Evolutionary conservation across 2,329 filamentous ascomycete species (phyloP).

Genomic region (Celoporthe dispersa): DNA sequence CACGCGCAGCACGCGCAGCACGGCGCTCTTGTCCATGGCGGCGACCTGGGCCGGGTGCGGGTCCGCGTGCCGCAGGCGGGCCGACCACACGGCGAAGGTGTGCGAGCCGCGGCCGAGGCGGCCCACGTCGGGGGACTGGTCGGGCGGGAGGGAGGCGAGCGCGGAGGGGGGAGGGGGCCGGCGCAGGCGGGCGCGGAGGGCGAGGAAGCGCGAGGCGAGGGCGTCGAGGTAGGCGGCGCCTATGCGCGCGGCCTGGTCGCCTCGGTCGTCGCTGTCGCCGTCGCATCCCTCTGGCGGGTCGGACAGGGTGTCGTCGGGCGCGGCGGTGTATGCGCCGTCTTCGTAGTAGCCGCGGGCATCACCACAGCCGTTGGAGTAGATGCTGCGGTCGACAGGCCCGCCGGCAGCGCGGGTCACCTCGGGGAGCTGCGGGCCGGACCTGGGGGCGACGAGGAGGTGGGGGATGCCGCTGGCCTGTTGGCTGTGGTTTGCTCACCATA

Average conservation of each 20-base stretch:
- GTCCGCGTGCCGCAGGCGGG: constrained; percentile 55
- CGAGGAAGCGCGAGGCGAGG: constrained; percentile 66
- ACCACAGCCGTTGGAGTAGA: constrained; percentile 54
- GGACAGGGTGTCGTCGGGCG: constrained; percentile 39
- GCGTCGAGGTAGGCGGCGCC: constrained; percentile 70
- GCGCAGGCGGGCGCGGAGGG: constrained; percentile 67
- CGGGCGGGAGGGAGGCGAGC: constrained; percentile 51
- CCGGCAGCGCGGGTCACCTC: constrained; percentile 41
- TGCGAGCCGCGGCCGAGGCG: constrained; percentile 55
- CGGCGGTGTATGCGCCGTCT: constrained; percentile 79
- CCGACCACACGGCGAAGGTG: constrained; percentile 56
- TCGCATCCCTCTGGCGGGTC: constrained; percentile 13
- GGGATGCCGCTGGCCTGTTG: constrained; percentile 77
- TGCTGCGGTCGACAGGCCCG: constrained; percentile 43
- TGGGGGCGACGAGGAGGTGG: constrained; percentile 69
- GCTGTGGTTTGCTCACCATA: constrained; percentile 60
- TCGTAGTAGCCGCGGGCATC: constrained; percentile 70
- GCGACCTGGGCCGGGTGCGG: constrained; percentile 64
- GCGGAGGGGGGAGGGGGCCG: constrained; percentile 56
- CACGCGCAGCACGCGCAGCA: constrained; percentile 69
- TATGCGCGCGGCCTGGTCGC: constrained; percentile 45
- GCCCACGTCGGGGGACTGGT: constrained; percentile 49
- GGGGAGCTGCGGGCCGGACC: constrained; percentile 56
- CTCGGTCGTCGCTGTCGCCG: constrained; percentile 35
- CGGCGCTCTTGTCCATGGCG: constrained; percentile 67